Evolutionary conservation across 2,329 filamentous ascomycete genomes (phyloP).

Genomic region (Stagonosporopsis chrysanthemi): DNA sequence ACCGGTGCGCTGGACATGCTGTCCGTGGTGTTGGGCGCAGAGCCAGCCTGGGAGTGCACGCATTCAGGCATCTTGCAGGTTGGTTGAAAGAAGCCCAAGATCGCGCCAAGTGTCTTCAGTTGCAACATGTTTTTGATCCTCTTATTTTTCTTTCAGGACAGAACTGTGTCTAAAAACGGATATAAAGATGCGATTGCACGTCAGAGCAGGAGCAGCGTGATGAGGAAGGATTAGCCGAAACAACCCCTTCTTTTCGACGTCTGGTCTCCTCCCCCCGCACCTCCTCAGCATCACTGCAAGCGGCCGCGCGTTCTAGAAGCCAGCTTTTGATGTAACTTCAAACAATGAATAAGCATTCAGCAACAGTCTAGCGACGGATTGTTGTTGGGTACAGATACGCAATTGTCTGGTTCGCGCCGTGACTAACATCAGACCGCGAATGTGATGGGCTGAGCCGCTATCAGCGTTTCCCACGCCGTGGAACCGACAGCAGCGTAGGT

Average conservation of each 20-base stretch:
- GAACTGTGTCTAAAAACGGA: neutral
- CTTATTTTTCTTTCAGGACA: neutral
- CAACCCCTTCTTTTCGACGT: neutral
- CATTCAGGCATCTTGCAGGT: neutral
- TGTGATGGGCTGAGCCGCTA: constrained; percentile 12
- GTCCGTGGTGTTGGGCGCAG: neutral
- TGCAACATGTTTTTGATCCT: neutral
- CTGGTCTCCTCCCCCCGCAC: constrained; percentile 7
- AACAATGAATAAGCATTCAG: neutral
- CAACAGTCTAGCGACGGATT: neutral
- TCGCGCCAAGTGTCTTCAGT: too few species aligned
- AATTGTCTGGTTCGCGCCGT: neutral
- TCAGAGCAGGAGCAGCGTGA: neutral
- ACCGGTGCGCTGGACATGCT: neutral
- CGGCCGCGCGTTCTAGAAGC: neutral
- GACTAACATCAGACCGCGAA: neutral
- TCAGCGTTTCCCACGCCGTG: neutral
- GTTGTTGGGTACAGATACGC: neutral
- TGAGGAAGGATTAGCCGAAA: constrained; percentile 6
- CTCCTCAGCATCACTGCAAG: constrained; percentile 6
- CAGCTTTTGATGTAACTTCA: neutral
- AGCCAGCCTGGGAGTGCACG: neutral
- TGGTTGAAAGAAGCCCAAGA: neutral
- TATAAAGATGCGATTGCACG: neutral
- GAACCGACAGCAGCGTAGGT: neutral